Base-by-base conservation (phyloP, 2,329 filamentous ascomycete genomes). In the Aspergillus bombycis region DNA sequence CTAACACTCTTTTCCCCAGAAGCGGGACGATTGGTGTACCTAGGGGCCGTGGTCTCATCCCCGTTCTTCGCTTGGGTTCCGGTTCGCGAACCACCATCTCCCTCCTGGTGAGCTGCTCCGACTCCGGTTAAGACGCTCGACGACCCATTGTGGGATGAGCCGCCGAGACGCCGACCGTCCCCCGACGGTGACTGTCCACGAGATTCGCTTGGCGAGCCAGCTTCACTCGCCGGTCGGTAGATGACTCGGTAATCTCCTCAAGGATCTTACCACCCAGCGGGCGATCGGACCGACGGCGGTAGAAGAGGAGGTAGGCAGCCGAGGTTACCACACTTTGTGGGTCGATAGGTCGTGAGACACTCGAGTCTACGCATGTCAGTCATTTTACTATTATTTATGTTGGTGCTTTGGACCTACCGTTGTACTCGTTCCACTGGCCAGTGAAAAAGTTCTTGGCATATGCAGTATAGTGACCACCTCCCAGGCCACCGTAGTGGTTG, bases 401-500 rank as follows among this genome's bases (percentile, higher is more conserved):
- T 12, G 11, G 2, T 7, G n/a, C 26, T 8, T 30, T 9, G 32
- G 8, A n/a, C 72, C 62, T 83, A 95, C 94, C 94, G 77, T 99
- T 98, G 78, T 96, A 98, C 70, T 96, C 92, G 77, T 97, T 97
- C 95, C 95, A 99, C 77, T 91, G 84, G 62, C 86, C 86, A 72
- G 96, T 93, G 65, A 91, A 84, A 78, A 97, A 97, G 77, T 97
- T 98, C 81, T 93, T 94, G 45, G 93, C 94, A 77, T 89, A 94
- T 32, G 95, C 95, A 23, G 94, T 98, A 80, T 99, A 99, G 78
- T 99, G 95, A 0, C 95, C 95, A 48, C 95, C 95, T 64, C 93
- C 93, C 43, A 99, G 86, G 34, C 93, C 93, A 65, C 95, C 95
- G 75, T 91, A 97, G 78, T 99, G 95, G 75, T 97, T 94, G 78